Evolutionary conservation across 306 rosid species (phyloP).

Genomic region (Dryas octopetala): DNA sequence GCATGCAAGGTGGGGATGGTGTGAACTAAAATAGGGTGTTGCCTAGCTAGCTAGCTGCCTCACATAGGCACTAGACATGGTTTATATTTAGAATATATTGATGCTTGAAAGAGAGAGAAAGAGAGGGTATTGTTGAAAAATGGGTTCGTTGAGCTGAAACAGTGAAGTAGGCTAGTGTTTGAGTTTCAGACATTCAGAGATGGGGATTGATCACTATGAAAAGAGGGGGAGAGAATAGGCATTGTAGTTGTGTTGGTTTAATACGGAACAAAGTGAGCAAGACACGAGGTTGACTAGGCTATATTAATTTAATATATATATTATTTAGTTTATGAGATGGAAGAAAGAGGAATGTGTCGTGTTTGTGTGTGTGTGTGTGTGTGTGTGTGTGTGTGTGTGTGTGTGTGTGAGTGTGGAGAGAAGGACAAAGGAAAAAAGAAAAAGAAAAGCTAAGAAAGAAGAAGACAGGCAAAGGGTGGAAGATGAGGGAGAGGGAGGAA

Average conservation of each 20-base stretch:
- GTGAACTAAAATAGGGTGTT: conserved; percentile 22
- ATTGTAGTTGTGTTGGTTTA: conserved; percentile 42
- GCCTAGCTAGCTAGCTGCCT: conserved; percentile 7
- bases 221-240: background rate
- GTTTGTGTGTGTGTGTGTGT: no score
- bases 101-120: conserved; percentile 27
- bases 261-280: conserved; percentile 50
- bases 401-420: background rate
- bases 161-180: conserved; percentile 30
- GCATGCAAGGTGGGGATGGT: background rate
- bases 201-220: conserved; percentile 57
- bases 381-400: no score
- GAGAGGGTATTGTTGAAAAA: conserved; percentile 17
- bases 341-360: background rate
- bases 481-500: conserved; percentile 6
- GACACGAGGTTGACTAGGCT: conserved; percentile 58
- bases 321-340: background rate
- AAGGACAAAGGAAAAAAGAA: background rate
- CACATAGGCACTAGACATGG: conserved; percentile 25
- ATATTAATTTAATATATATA: background rate
- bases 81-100: conserved; percentile 39
- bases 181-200: conserved; percentile 54
- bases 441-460: conserved; percentile 20
- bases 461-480: conserved; percentile 2
- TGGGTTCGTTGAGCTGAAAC: conserved; percentile 39